These are phyloP conservation scores for Globisporangium megalacanthum DNA, from an alignment of 352 stramenopile genomes.

Conservation along the genomic window DNA sequence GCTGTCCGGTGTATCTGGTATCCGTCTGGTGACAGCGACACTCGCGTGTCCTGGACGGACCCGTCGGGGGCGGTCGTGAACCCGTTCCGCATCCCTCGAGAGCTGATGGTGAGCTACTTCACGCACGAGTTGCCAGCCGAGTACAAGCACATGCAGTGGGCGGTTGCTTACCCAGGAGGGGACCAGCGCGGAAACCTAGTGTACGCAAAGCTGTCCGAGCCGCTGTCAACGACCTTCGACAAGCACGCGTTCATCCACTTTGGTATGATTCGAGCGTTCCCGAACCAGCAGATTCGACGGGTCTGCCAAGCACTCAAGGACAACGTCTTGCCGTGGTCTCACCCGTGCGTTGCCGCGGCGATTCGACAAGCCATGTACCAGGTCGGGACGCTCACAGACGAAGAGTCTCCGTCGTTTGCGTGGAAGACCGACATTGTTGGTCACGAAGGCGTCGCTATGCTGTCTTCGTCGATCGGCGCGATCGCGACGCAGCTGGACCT, in stretches of 20 bases:
- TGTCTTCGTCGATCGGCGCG: conserved; percentile 20
- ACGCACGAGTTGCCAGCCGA: conserved; percentile 20
- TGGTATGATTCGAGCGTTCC: conserved; percentile 33
- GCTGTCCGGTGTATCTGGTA: conserved; percentile 32
- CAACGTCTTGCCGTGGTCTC: conserved; percentile 36
- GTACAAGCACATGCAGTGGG: conserved; percentile 31
- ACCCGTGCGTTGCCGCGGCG: conserved; percentile 27
- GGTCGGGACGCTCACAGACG: conserved; percentile 31
- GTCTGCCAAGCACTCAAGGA: conserved; percentile 33
- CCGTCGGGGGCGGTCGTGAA: conserved; percentile 17
- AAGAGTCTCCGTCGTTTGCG: conserved; percentile 10
- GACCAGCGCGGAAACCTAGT: conserved; percentile 36
- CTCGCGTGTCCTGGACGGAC: conserved; percentile 25
- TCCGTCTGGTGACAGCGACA: conserved; percentile 15
- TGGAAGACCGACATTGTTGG: conserved; percentile 43
- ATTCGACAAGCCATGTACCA: conserved; percentile 45
- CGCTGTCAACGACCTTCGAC: conserved; percentile 16
- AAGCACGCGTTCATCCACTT: conserved; percentile 24
- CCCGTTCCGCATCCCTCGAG: conserved; percentile 27
- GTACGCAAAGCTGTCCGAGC: conserved; percentile 29
- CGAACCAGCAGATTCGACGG: conserved; percentile 46
- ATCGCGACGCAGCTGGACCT: conserved; percentile 1
- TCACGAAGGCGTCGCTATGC: neutral
- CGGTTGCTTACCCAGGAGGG: conserved; percentile 29
- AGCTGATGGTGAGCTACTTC: conserved; percentile 25